phyloP scores from a whole-genome alignment of 1,284 basidiomycete genomes.

The Papiliotrema nemorosa region DNA sequence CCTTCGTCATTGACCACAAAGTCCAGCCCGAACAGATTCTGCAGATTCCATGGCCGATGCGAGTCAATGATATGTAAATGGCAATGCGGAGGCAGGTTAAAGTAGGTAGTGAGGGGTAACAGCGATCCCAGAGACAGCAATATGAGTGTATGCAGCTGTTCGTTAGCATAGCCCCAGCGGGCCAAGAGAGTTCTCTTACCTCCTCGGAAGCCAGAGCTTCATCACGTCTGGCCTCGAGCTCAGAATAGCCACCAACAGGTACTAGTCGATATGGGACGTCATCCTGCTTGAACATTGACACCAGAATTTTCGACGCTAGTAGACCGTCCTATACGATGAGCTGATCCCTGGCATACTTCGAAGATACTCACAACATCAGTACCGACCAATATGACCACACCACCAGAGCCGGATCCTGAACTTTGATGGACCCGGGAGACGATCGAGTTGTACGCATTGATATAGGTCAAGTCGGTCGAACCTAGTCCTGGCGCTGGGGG shows the following conservation, averaged over 20 bases:
- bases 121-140: conserved; percentile 90
- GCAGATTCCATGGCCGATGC: conserved; percentile 82
- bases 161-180: not conserved
- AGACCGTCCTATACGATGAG: conserved; percentile 34
- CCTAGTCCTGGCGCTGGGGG: conserved; percentile 43
- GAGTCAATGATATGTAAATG: conserved; percentile 93
- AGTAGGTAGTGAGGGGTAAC: conserved; percentile 67
- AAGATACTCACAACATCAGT: conserved; percentile 37
- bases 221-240: conserved; percentile 63
- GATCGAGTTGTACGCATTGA: conserved; percentile 74
- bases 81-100: conserved; percentile 50
- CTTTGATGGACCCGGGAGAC: conserved; percentile 57
- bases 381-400: conserved; percentile 47
- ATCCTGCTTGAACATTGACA: conserved; percentile 86
- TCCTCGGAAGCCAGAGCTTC: conserved; percentile 67
- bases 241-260: conserved; percentile 83
- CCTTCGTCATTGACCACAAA: conserved; percentile 35
- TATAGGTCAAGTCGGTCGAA: conserved; percentile 55
- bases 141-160: conserved; percentile 82
- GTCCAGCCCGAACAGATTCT: conserved; percentile 73
- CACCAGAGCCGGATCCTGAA: conserved; percentile 33
- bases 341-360: not conserved
- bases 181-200: conserved; percentile 9
- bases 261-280: conserved; percentile 86
- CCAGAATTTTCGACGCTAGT: conserved; percentile 63